Evolutionary conservation across 306 rosid genomes (phyloP).

Genomic region (Herpetospermum pedunculosum): DNA sequence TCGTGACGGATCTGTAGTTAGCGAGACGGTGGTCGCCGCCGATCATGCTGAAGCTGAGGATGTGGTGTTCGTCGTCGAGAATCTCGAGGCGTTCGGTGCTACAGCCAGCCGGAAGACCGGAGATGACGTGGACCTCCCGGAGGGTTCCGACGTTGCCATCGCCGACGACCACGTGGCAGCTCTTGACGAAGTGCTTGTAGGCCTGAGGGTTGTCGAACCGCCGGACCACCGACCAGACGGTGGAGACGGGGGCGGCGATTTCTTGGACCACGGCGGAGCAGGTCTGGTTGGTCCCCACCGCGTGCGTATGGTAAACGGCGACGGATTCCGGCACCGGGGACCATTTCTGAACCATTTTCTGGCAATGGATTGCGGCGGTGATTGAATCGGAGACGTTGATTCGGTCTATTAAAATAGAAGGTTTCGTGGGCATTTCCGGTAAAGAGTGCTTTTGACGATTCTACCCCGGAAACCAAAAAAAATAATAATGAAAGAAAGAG

Average conservation of each 20-base stretch:
- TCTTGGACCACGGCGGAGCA: slow-evolving; percentile 81
- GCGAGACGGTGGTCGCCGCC: slow-evolving; percentile 91
- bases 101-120: slow-evolving; percentile 77
- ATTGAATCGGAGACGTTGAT: slow-evolving; percentile 21
- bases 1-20: slow-evolving; percentile 75
- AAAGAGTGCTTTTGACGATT: neutral
- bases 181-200: slow-evolving; percentile 84
- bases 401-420: slow-evolving; percentile 35
- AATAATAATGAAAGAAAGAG: neutral
- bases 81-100: slow-evolving; percentile 91
- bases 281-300: slow-evolving; percentile 43
- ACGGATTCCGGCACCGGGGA: slow-evolving; percentile 33
- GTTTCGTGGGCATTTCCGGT: slow-evolving; percentile 34
- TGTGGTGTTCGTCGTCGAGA: slow-evolving; percentile 84
- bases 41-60: slow-evolving; percentile 78
- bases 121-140: slow-evolving; percentile 65
- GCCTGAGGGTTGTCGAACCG: slow-evolving; percentile 98
- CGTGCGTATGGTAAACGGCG: slow-evolving; percentile 47
- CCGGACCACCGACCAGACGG: slow-evolving; percentile 86
- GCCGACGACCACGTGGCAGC: slow-evolving; percentile 78
- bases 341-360: slow-evolving; percentile 2
- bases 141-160: slow-evolving; percentile 80
- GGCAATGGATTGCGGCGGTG: slow-evolving; percentile 3
- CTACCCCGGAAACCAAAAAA: neutral
- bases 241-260: slow-evolving; percentile 64